These are phyloP conservation scores for Mytilinidion resinicola DNA, from an alignment of 495 filamentous ascomycete genomes.

Conservation along the genomic window DNA sequence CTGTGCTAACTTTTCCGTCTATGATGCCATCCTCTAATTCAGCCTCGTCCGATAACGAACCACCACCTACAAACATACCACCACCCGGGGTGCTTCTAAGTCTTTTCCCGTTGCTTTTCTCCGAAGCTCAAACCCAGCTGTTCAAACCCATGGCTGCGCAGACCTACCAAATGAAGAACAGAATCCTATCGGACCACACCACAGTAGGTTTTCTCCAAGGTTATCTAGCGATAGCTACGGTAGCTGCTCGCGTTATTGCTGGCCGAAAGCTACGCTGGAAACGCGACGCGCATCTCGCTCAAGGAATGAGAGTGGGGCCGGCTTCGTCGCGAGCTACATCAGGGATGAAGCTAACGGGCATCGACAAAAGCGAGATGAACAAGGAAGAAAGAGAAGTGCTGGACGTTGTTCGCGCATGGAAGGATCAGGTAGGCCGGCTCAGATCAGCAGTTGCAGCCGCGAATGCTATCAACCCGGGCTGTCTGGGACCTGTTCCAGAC, in stretches of 20 bases:
- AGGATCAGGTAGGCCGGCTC: slow-evolving; percentile 56
- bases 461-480: slow-evolving; percentile 38
- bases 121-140: slow-evolving; percentile 38
- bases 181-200: slow-evolving; percentile 49
- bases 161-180: slow-evolving; percentile 40
- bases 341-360: slow-evolving; percentile 83
- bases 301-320: slow-evolving; percentile 77
- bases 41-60: slow-evolving; percentile 23
- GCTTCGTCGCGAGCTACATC: slow-evolving; percentile 49
- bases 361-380: slow-evolving; percentile 70
- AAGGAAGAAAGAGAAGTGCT: slow-evolving; percentile 84
- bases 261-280: slow-evolving; percentile 87
- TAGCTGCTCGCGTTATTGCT: slow-evolving; percentile 73
- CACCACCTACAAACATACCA: slow-evolving; percentile 80
- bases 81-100: slow-evolving; percentile 78
- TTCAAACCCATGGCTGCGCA: slow-evolving; percentile 32
- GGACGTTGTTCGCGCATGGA: slow-evolving; percentile 71
- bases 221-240: slow-evolving; percentile 44
- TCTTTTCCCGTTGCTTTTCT: slow-evolving; percentile 60
- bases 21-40: slow-evolving; percentile 1
- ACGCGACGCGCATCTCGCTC: slow-evolving; percentile 74
- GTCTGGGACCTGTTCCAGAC: slow-evolving; percentile 53
- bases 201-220: slow-evolving; percentile 49
- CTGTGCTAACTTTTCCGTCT: neutral
- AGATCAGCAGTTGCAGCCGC: slow-evolving; percentile 47